Conservation (phyloP, 2,329 filamentous ascomycete genomes). For the Aureobasidium uvarum region DNA sequence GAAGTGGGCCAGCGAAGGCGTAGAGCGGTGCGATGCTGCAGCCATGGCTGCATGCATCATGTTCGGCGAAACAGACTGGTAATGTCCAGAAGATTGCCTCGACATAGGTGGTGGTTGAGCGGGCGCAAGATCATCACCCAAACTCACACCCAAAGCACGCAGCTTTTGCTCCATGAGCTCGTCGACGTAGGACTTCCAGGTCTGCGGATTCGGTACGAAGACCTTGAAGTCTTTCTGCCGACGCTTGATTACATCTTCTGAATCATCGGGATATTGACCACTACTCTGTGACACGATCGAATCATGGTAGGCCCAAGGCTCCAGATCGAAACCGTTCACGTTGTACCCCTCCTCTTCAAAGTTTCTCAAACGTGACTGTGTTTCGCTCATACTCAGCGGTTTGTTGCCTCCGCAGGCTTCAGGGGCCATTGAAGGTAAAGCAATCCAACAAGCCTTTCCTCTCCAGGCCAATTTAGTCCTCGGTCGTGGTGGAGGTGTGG, state of each 20-base stretch:
- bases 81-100: conserved; percentile 69
- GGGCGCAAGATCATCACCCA: conserved; percentile 66
- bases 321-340: conserved; percentile 65
- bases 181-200: conserved; percentile 77
- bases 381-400: conserved; percentile 52
- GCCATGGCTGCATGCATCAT: conserved; percentile 58
- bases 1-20: conserved; percentile 53
- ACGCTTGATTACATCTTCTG: conserved; percentile 59
- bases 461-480: conserved; percentile 49
- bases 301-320: conserved; percentile 37
- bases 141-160: conserved; percentile 81
- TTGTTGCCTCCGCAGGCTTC: conserved; percentile 44
- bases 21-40: conserved; percentile 28
- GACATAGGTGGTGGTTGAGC: conserved; percentile 60
- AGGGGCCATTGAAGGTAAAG: conserved; percentile 46
- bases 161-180: conserved; percentile 88
- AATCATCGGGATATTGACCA: conserved; percentile 63
- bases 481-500: conserved; percentile 38
- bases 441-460: conserved; percentile 48
- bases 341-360: conserved; percentile 71
- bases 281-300: conserved; percentile 57
- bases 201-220: conserved; percentile 66
- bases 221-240: conserved; percentile 58
- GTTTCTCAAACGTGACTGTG: conserved; percentile 60
- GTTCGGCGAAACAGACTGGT: conserved; percentile 73